Base-by-base conservation (phyloP, 768 basidiomycete species). In the Auriscalpium orientale region DNA sequence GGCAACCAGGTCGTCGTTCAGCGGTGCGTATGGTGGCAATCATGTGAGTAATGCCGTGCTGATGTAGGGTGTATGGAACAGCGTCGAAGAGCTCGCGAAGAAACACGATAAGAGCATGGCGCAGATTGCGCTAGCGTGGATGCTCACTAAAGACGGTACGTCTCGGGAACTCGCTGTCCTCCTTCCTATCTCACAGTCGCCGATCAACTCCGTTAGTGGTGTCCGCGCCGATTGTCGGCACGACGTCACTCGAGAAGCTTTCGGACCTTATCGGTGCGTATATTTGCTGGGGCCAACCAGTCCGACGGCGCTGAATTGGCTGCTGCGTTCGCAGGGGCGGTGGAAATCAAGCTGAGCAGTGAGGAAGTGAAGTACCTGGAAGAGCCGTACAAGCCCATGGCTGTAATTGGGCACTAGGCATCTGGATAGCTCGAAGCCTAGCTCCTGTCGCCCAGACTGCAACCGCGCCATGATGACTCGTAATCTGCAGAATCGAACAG, bases 71-170 rank as follows among this genome's bases (percentile, higher is more conserved):
- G 20, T 8, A 20, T 21, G 12, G 28, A 4, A 36, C n/a, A 65
- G 67, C 2, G 65, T 78, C 52, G 73, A 77, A 56, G 63, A 69
- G 54, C 62, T 79, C 44, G 70, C 77, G 20, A 73, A 74, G 61
- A 66, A 71, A 35, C 66, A 68, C 18, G 68, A 69, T 11, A 62
- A 71, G 21, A 67, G 67, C 33, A 78, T 79, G 76, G 74, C 74
- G 1, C 71, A 72, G 55, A 65, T 75, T 13, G 68, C 71, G 15
- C 54, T 71, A n/a, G 73, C 73, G 6, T 76, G 75, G 73, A 59
- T 64, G 2, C 49, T 70, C 12, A 37, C 67, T 0, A 70, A 66
- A 38, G 58, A 53, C 28, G 38, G 16, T 28, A 12, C 22, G 43
- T 44, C 28, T 28, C 22, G 22, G 7, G 28, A 28, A 28, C 28